Percentiles rank a stretch among this genome's conserved stretches.
phyloP scores from a whole-genome alignment of 2,329 filamentous ascomycete species.

The Trichoderma endophyticum region DNA sequence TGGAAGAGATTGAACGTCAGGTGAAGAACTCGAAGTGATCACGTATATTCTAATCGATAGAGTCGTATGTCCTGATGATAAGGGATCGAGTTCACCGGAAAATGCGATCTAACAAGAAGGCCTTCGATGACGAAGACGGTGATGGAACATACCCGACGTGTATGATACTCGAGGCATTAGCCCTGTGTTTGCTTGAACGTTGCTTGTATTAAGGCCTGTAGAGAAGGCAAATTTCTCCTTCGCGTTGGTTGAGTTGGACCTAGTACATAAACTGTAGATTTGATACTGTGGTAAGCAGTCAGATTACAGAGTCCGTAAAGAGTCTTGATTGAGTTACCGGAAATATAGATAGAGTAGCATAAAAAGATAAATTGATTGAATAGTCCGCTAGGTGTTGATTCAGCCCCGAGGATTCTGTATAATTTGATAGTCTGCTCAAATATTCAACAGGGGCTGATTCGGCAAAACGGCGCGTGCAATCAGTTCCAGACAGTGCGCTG shows the following conservation, averaged over 20 bases:
- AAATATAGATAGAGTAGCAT: not conserved
- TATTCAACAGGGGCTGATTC: not conserved
- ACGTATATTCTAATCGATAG: too few species aligned
- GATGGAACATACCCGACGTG: too few species aligned
- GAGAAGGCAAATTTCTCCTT: not conserved
- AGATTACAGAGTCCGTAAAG: not conserved
- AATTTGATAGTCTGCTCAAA: not conserved
- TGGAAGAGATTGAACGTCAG: too few species aligned
- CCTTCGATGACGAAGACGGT: too few species aligned
- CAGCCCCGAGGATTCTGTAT: not conserved
- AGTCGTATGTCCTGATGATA: too few species aligned
- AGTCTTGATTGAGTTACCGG: not conserved
- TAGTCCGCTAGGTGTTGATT: not conserved
- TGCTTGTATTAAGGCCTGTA: not conserved
- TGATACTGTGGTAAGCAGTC: not conserved
- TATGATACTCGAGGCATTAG: not conserved
- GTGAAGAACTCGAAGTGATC: not conserved
- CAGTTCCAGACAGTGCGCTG: not conserved
- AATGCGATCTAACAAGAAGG: too few species aligned
- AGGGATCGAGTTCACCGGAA: too few species aligned
- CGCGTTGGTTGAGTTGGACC: not conserved
- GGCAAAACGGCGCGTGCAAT: not conserved
- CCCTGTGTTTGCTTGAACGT: not conserved
- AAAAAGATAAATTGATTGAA: not conserved
- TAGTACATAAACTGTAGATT: not conserved